Evolutionary conservation across 805 yeast genomes (phyloP).

Genomic region (Candida pseudoglaebosa): DNA sequence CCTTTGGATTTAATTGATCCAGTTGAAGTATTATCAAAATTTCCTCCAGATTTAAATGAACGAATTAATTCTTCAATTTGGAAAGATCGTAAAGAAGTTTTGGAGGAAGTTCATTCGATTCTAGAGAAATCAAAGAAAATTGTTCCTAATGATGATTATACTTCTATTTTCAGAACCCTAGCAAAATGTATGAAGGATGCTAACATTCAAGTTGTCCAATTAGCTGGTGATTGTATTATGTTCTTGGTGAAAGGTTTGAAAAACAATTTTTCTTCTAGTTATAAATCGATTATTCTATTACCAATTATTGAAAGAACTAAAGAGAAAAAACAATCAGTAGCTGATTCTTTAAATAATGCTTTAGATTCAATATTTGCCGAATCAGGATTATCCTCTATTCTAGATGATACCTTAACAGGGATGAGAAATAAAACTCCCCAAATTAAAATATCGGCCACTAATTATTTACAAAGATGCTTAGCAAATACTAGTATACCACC

Average conservation of each 20-base stretch:
- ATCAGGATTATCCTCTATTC: constrained; percentile 49
- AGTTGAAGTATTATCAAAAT: constrained; percentile 56
- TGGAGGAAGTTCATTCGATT: constrained; percentile 56
- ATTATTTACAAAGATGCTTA: constrained; percentile 62
- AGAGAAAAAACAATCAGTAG: constrained; percentile 78
- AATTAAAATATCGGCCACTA: constrained; percentile 66
- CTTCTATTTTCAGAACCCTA: constrained; percentile 56
- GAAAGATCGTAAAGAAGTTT: constrained; percentile 87
- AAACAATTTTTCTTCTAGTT: constrained; percentile 45
- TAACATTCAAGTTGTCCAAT: constrained; percentile 78
- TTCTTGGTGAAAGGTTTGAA: constrained; percentile 65
- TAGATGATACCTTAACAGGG: constrained; percentile 56
- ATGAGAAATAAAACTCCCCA: constrained; percentile 82
- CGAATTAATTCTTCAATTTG: constrained; percentile 66
- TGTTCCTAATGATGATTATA: constrained; percentile 58
- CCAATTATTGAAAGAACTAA: constrained; percentile 79
- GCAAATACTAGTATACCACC: constrained; percentile 49
- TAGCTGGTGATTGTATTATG: constrained; percentile 67
- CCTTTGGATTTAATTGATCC: constrained; percentile 71
- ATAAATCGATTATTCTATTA: constrained; percentile 47
- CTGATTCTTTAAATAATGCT: constrained; percentile 65
- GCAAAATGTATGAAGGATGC: constrained; percentile 83
- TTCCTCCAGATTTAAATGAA: constrained; percentile 60
- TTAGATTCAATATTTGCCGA: constrained; percentile 58
- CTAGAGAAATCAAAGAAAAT: constrained; percentile 54